Percentiles rank a stretch among this genome's conserved stretches.
Evolutionary conservation across 75 land plant species (phyloP).

Genomic region (Sequoia sempervirens): DNA sequence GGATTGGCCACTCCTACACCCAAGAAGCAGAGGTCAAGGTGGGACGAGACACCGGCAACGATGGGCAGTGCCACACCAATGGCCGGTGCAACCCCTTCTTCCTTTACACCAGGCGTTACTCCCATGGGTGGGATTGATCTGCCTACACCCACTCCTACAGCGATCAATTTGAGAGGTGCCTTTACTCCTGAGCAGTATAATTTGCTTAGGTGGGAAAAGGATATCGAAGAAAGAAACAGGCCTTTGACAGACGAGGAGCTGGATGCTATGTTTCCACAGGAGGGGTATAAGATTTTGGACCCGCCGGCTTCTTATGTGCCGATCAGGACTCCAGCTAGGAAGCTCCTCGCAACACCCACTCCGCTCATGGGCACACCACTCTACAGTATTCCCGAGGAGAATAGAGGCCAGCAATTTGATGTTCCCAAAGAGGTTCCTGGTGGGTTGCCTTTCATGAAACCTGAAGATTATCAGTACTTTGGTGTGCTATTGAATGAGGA

Average conservation of each 20-base stretch:
- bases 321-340: constrained; percentile 92
- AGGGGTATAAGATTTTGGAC: constrained; percentile 88
- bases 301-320: constrained; percentile 97
- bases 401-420: constrained; percentile 90
- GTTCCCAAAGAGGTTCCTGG: constrained; percentile 93
- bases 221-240: constrained; percentile 91
- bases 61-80: constrained; percentile 91
- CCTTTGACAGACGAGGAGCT: constrained; percentile 93
- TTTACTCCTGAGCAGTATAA: constrained; percentile 94
- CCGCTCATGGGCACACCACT: constrained; percentile 82
- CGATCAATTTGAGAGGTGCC: constrained; percentile 62
- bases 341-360: constrained; percentile 92
- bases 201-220: constrained; percentile 89
- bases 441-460: constrained; percentile 94
- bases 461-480: constrained; percentile 94
- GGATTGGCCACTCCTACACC: constrained; percentile 85
- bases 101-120: constrained; percentile 85
- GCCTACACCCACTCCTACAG: constrained; percentile 86
- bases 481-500: constrained; percentile 84
- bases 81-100: constrained; percentile 78
- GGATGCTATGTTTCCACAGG: constrained; percentile 92
- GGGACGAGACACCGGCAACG: constrained; percentile 97
- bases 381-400: constrained; percentile 94
- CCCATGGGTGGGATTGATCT: constrained; percentile 91
- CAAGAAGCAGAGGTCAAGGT: constrained; percentile 87